A percentile compares a stretch with the other conserved stretches of the same genome.
These are phyloP conservation scores for Neofusicoccum umdonicola DNA, from an alignment of 2,329 filamentous ascomycete species.

Conservation along the genomic window DNA sequence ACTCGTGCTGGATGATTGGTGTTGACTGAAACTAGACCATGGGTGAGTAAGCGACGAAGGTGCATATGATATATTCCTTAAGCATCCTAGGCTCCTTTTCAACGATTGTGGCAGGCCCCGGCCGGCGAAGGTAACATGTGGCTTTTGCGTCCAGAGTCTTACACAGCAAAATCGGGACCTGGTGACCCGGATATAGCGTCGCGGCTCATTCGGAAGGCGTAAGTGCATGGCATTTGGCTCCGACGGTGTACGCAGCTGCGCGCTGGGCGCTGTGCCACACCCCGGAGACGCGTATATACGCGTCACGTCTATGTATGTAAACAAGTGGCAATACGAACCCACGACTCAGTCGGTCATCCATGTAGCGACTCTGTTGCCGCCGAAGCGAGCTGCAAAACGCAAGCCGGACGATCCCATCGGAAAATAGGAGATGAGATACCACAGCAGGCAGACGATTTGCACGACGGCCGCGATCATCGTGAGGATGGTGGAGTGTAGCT, in stretches of 20 bases:
- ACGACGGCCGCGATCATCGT: conserved; percentile 81
- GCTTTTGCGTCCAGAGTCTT: conserved; percentile 5
- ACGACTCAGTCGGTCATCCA: conserved; percentile 73
- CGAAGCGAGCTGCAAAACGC: conserved; percentile 81
- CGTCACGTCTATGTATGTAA: conserved; percentile 12
- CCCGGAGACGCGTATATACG: conserved; percentile 9
- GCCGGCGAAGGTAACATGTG: not conserved
- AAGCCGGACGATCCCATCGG: conserved; percentile 92
- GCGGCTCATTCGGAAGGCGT: conserved; percentile 15
- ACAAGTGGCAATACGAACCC: conserved; percentile 2
- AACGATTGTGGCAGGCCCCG: not conserved
- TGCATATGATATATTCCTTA: conserved; percentile 11
- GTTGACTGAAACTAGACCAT: conserved; percentile 1
- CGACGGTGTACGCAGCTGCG: not conserved
- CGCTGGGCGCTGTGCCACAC: conserved; percentile 4
- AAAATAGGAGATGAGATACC: conserved; percentile 97
- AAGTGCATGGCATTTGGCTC: conserved; percentile 9
- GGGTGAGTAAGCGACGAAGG: conserved; percentile 14
- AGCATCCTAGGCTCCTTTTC: not conserved
- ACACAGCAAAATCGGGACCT: conserved; percentile 1
- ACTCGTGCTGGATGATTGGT: conserved; percentile 15
- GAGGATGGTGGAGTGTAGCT: conserved; percentile 82
- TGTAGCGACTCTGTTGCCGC: conserved; percentile 75
- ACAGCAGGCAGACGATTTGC: conserved; percentile 78
- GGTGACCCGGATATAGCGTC: conserved; percentile 3